These are phyloP conservation scores for Vaccinium vitisidaea DNA, from an alignment of 148 eudicot genomes.

Conservation along the genomic window DNA sequence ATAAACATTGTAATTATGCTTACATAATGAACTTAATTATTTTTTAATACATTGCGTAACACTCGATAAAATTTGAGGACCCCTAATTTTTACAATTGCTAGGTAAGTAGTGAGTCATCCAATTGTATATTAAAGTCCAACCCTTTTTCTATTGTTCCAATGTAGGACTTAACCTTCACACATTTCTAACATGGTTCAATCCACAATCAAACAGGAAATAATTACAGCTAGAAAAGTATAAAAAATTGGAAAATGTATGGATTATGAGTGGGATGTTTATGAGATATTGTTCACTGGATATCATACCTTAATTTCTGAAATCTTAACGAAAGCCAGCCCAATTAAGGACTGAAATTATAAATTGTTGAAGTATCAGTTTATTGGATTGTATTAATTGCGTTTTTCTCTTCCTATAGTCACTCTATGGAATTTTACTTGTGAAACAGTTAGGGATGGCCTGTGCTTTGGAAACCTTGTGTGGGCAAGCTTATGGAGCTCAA, in stretches of 20 bases:
- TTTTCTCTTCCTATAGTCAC: neutral
- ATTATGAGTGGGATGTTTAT: neutral
- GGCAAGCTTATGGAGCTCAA: constrained; percentile 84
- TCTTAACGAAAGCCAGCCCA: neutral
- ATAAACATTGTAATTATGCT: too few relatives aligned
- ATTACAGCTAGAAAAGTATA: neutral
- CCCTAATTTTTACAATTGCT: too few relatives aligned
- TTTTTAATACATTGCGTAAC: too few relatives aligned
- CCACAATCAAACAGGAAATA: neutral
- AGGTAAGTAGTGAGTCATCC: too few relatives aligned
- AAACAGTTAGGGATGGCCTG: constrained; percentile 77
- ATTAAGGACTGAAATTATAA: neutral
- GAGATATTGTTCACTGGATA: neutral
- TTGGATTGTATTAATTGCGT: neutral
- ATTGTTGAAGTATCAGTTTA: neutral
- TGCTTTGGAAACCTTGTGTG: constrained; percentile 80
- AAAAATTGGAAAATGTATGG: neutral
- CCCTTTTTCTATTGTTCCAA: too few relatives aligned
- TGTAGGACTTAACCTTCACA: too few relatives aligned
- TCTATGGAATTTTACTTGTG: neutral
- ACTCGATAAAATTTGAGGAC: too few relatives aligned
- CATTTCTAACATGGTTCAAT: neutral
- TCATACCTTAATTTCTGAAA: neutral
- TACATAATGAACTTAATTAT: too few relatives aligned
- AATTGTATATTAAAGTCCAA: too few relatives aligned